These are phyloP conservation scores for Parascedosporium putredinis DNA, from an alignment of 2,329 filamentous ascomycete genomes.

Conservation along the genomic window DNA sequence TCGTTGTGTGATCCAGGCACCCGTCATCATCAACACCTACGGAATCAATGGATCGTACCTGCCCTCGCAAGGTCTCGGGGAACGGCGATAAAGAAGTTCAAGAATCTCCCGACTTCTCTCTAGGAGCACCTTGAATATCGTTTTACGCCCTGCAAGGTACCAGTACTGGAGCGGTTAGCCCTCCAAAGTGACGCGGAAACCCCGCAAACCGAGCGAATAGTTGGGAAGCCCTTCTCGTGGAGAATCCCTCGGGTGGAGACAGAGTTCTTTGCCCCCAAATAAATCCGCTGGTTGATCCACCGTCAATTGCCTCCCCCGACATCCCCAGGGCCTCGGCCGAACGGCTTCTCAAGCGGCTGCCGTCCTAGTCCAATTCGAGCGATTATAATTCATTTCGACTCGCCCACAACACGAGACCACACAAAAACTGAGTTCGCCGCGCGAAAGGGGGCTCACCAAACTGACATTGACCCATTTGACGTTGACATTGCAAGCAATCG, in stretches of 20 bases:
- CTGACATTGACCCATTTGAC: too few species aligned
- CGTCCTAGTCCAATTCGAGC: slow-evolving; percentile 1
- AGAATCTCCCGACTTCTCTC: too few species aligned
- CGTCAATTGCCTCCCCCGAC: not conserved
- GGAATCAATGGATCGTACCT: too few species aligned
- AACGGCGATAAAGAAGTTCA: too few species aligned
- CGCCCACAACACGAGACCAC: not conserved
- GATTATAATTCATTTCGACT: not conserved
- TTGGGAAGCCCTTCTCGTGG: too few species aligned
- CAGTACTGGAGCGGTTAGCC: not conserved
- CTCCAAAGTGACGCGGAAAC: not conserved
- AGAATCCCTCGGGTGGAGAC: too few species aligned
- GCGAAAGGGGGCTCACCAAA: not conserved
- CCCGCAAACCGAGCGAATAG: not conserved
- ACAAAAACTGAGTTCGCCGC: not conserved
- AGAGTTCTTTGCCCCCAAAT: too few species aligned
- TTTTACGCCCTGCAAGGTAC: not conserved
- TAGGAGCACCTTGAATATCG: not conserved
- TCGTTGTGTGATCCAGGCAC: too few species aligned
- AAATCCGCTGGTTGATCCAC: not conserved
- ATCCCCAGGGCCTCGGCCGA: slow-evolving; percentile 2
- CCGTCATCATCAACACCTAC: too few species aligned
- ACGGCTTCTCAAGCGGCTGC: not conserved
- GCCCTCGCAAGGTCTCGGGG: too few species aligned
- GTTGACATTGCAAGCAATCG: too few species aligned